These are phyloP conservation scores for Pythium volutum DNA, from an alignment of 352 stramenopile genomes.

Conservation along the genomic window DNA sequence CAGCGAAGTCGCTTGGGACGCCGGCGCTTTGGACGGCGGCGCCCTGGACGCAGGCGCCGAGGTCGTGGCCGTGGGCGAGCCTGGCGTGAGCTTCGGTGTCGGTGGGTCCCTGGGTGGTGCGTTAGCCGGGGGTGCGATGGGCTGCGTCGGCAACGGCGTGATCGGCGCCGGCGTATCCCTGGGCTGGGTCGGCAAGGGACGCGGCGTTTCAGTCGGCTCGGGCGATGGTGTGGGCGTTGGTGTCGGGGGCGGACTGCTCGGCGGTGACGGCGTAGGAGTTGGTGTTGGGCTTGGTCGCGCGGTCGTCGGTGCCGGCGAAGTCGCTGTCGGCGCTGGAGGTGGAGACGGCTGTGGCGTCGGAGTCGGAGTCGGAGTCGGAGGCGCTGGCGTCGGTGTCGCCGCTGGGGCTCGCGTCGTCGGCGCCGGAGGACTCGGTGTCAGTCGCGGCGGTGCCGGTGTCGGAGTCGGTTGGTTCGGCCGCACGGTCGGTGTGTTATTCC, in stretches of 20 bases:
- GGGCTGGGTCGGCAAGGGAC: not conserved
- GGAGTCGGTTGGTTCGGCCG: not conserved
- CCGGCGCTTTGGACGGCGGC: not conserved
- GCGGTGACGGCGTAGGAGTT: not conserved
- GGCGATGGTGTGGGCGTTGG: constrained; percentile 3
- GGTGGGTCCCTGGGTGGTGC: not conserved
- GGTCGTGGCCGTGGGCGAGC: constrained; percentile 1
- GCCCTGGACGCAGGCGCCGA: not conserved
- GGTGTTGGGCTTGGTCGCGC: constrained; percentile 2
- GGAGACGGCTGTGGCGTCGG: not conserved
- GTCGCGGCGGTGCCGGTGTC: not conserved
- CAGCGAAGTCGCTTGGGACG: not conserved
- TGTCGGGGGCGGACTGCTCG: not conserved
- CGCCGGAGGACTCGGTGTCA: not conserved
- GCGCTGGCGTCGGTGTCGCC: not conserved
- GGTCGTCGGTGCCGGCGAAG: not conserved
- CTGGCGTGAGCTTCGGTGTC: constrained; percentile 9
- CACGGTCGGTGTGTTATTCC: not conserved
- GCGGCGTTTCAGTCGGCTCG: not conserved
- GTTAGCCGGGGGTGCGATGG: not conserved
- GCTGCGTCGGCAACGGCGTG: constrained; percentile 9
- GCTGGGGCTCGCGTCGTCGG: not conserved
- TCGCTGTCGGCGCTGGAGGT: not conserved
- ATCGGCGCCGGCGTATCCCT: constrained; percentile 5
- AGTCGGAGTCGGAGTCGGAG: not conserved